Conservation (phyloP, 169 alveolate species). For the Plasmodium falciparum region DNA sequence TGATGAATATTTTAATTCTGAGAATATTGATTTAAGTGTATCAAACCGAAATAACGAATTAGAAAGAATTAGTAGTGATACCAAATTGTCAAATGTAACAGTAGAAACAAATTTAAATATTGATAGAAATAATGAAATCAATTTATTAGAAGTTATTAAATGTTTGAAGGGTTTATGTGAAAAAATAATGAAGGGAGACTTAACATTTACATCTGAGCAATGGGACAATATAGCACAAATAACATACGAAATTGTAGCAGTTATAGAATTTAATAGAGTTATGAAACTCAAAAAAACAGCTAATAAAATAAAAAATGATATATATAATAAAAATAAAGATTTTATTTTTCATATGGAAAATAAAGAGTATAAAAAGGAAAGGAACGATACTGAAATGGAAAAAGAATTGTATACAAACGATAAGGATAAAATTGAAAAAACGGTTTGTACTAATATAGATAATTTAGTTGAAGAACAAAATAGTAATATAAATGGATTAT, state of each 20-base stretch:
- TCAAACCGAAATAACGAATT: neutral
- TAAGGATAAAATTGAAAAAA: neutral
- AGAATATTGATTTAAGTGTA: conserved; percentile 3
- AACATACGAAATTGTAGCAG: conserved; percentile 38
- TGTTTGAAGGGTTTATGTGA: conserved; percentile 41
- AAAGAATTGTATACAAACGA: neutral
- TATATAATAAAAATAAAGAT: conserved; percentile 16
- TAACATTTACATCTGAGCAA: conserved; percentile 44
- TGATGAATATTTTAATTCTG: conserved; percentile 18
- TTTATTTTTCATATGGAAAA: conserved; percentile 14
- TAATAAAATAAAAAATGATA: conserved; percentile 7
- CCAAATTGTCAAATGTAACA: neutral
- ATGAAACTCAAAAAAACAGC: conserved; percentile 39
- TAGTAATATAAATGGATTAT: neutral
- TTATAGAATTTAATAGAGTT: conserved; percentile 40
- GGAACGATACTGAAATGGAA: conserved; percentile 1
- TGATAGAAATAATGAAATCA: conserved; percentile 20
- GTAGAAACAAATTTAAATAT: neutral
- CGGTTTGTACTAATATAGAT: neutral
- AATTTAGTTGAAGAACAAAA: neutral
- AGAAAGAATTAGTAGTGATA: neutral
- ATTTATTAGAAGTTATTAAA: conserved; percentile 44
- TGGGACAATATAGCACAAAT: conserved; percentile 71
- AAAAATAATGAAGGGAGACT: conserved; percentile 39
- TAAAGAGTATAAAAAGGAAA: neutral